These are phyloP conservation scores for Curvularia sp. DNA, from an alignment of 2,329 filamentous ascomycete species.

Conservation along the genomic window DNA sequence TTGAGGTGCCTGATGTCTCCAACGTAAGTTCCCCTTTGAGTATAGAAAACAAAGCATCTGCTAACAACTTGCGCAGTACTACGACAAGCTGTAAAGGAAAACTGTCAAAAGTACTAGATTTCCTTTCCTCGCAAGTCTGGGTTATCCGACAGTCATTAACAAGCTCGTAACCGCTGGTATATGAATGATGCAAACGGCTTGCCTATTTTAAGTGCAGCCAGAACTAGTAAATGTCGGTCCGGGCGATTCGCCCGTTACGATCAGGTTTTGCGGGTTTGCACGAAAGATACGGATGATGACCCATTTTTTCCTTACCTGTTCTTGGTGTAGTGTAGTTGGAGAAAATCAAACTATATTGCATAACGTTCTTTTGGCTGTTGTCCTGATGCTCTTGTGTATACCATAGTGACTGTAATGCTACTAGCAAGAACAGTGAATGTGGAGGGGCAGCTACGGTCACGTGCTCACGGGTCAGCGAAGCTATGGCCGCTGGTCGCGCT, in stretches of 20 bases:
- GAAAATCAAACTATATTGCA: constrained; percentile 44
- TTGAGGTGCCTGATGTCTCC: constrained; percentile 87
- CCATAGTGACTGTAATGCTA: constrained; percentile 17
- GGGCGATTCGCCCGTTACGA: constrained; percentile 43
- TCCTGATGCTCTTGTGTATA: neutral
- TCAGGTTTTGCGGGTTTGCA: constrained; percentile 40
- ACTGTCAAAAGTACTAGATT: constrained; percentile 55
- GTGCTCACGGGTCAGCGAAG: constrained; percentile 27
- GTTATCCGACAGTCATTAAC: constrained; percentile 45
- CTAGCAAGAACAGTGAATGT: constrained; percentile 21
- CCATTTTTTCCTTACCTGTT: constrained; percentile 46
- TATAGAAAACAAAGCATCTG: constrained; percentile 31
- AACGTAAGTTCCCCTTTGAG: constrained; percentile 74
- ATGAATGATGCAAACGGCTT: constrained; percentile 45
- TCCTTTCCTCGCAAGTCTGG: constrained; percentile 48
- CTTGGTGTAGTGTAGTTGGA: constrained; percentile 48
- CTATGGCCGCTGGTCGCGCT: constrained; percentile 25
- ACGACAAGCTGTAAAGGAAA: constrained; percentile 91
- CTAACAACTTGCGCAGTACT: constrained; percentile 73
- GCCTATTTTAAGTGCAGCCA: constrained; percentile 38
- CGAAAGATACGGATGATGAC: constrained; percentile 47
- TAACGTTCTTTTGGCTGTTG: constrained; percentile 9
- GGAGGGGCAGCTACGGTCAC: constrained; percentile 24
- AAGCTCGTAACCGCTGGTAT: constrained; percentile 46
- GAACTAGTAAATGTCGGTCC: constrained; percentile 50